These are phyloP conservation scores for Exophiala mesophila DNA, from an alignment of 2,329 filamentous ascomycete species.

Conservation along the genomic window DNA sequence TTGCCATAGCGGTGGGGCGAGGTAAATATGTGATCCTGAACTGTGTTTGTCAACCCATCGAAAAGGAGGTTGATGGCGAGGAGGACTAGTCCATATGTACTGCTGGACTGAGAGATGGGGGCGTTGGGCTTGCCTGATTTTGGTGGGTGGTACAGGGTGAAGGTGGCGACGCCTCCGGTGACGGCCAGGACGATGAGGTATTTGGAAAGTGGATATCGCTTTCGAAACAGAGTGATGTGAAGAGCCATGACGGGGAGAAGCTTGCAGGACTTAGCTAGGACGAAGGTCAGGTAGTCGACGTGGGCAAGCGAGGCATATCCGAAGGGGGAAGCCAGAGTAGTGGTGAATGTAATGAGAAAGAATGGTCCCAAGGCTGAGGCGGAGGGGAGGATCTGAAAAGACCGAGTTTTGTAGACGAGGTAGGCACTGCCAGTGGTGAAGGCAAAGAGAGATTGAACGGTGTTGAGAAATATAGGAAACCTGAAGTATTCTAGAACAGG, in stretches of 20 bases:
- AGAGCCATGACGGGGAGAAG: slow-evolving; percentile 96
- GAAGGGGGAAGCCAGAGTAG: slow-evolving; percentile 86
- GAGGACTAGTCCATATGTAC: slow-evolving; percentile 67
- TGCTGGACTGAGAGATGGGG: slow-evolving; percentile 57
- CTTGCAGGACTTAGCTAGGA: slow-evolving; percentile 97
- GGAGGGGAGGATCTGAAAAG: slow-evolving; percentile 66
- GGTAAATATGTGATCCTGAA: slow-evolving; percentile 89
- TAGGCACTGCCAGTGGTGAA: slow-evolving; percentile 78
- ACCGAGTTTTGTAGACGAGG: slow-evolving; percentile 61
- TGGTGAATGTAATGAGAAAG: slow-evolving; percentile 78
- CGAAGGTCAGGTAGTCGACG: slow-evolving; percentile 97
- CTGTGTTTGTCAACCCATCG: slow-evolving; percentile 92
- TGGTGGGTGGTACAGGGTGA: slow-evolving; percentile 77
- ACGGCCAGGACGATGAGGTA: slow-evolving; percentile 90
- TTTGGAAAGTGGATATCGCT: slow-evolving; percentile 89
- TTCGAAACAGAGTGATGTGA: slow-evolving; percentile 85
- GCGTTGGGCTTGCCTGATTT: slow-evolving; percentile 48
- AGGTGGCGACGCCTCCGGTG: slow-evolving; percentile 86
- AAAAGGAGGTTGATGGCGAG: slow-evolving; percentile 87
- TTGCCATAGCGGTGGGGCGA: slow-evolving; percentile 60
- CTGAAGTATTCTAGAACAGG: slow-evolving; percentile 67
- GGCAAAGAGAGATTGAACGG: slow-evolving; percentile 86
- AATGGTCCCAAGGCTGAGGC: slow-evolving; percentile 70
- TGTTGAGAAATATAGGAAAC: slow-evolving; percentile 93
- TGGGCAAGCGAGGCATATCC: slow-evolving; percentile 88